A percentile compares a stretch with the other conserved stretches of the same genome.
Evolutionary conservation across 495 filamentous ascomycete genomes (phyloP).

Genomic region (Aspergillus diversus): DNA sequence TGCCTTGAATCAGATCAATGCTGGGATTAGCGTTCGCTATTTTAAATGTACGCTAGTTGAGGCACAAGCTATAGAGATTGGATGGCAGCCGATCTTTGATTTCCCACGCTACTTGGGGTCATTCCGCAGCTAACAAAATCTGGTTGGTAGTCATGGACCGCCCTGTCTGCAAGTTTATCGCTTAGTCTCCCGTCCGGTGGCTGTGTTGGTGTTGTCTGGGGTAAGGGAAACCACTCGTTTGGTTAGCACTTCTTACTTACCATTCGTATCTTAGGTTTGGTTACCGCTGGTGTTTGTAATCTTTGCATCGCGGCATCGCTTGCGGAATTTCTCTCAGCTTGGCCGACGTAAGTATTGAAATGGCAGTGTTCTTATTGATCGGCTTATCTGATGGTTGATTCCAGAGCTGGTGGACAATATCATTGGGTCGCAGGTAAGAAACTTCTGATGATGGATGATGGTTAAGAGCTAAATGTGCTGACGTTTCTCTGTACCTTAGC

Average conservation of each 20-base stretch:
- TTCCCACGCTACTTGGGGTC: neutral
- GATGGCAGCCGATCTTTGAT: neutral
- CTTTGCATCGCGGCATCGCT: slow-evolving; percentile 71
- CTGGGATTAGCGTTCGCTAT: slow-evolving; percentile 58
- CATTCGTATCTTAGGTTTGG: slow-evolving; percentile 50
- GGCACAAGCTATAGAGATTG: neutral
- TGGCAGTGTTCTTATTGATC: neutral
- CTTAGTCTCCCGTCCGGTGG: slow-evolving; percentile 54
- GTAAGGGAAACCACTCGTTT: slow-evolving; percentile 28
- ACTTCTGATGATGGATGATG: neutral
- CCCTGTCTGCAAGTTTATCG: slow-evolving; percentile 51
- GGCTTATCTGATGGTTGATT: slow-evolving; percentile 18
- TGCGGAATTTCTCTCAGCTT: slow-evolving; percentile 74
- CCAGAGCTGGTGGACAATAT: slow-evolving; percentile 66
- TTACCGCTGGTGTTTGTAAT: slow-evolving; percentile 73
- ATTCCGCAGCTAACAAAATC: slow-evolving; percentile 18
- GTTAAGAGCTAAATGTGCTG: slow-evolving; percentile 3
- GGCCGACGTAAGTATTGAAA: slow-evolving; percentile 59
- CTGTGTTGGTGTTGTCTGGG: slow-evolving; percentile 53
- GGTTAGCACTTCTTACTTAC: neutral
- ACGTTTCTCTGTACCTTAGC: slow-evolving; percentile 21
- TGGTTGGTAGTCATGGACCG: slow-evolving; percentile 52
- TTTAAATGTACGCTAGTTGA: slow-evolving; percentile 45
- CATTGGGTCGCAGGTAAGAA: slow-evolving; percentile 70
- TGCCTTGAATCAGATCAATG: slow-evolving; percentile 43